Evolutionary conservation across 371 early-diverging fungal genomes (phyloP).

Genomic region (Dichotomocladium elegans): DNA sequence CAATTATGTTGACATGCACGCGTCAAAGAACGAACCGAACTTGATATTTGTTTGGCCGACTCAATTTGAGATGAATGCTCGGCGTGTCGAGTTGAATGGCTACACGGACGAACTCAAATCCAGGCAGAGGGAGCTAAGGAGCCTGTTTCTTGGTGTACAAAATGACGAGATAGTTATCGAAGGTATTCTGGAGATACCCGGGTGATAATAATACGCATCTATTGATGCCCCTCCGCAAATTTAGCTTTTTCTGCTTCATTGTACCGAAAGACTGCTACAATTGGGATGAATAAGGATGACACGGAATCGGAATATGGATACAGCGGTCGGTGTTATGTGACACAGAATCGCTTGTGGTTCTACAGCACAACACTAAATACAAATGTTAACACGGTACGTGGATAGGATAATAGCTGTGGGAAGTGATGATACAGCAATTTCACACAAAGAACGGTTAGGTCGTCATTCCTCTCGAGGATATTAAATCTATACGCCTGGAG

Average conservation of each 20-base stretch:
- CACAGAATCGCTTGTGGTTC: conserved; percentile 38
- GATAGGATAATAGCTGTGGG: too few relatives aligned
- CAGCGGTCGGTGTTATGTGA: conserved; percentile 28
- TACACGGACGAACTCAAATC: conserved; percentile 20
- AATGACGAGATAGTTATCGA: conserved; percentile 33
- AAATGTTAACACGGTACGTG: conserved; percentile 30
- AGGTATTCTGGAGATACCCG: too few relatives aligned
- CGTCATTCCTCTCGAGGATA: conserved; percentile 30
- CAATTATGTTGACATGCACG: background rate
- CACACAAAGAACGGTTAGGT: conserved; percentile 21
- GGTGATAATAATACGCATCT: too few relatives aligned
- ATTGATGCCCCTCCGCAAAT: too few relatives aligned
- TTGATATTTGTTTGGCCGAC: conserved; percentile 32
- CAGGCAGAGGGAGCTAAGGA: conserved; percentile 26
- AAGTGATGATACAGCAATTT: too few relatives aligned
- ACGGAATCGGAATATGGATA: conserved; percentile 21
- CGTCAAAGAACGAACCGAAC: background rate
- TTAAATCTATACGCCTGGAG: conserved; percentile 25
- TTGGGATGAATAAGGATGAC: background rate
- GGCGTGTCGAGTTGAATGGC: conserved; percentile 15
- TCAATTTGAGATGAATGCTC: conserved; percentile 24
- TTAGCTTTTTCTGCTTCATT: conserved; percentile 30
- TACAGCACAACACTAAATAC: conserved; percentile 39
- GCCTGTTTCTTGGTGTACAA: conserved; percentile 28
- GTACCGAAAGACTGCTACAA: conserved; percentile 7